Base-by-base conservation (phyloP, 768 basidiomycete genomes). In the Leucosporidium yakuticum region DNA sequence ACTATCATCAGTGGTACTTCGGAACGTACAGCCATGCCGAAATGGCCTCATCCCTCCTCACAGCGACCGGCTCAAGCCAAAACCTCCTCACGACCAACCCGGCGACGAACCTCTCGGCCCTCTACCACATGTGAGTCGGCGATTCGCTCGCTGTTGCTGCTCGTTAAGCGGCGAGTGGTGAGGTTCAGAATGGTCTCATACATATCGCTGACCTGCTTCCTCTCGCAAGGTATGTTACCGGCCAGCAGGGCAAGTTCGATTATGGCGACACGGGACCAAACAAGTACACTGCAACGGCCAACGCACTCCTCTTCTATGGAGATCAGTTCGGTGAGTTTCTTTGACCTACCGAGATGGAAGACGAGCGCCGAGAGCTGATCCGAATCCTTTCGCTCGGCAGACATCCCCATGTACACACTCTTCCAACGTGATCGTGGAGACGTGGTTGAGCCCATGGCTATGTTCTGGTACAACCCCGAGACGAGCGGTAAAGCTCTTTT, bases 261-360 rank as follows among this genome's bases (percentile, higher is more conserved):
- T 80, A 79, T 69, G 78, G 78, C 65, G 91, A 93, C 78, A 85
- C 87, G 77, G 91, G 91, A 68, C 88, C 95, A 48, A 95, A 95
- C 86, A 98, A 96, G 81, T 97, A 83, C 79, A 90, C 91, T 25
- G 83, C 93, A 20, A 98, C 93, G 34, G 94, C 95, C 68, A 98
- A 98, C 80, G 77, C 84, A 66, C 84, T 98, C 81, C 76, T 95
- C 65, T 84, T 91, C 73, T 94, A 90, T 77, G 88, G 84, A 5
- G 77, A 83, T 19, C 79, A 85, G 25, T 94, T 87, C 58, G 79
- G 68, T 72, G 25, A 31, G 67, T 61, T 6, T 11, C n/a, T 25
- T 27, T 15, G 0, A 5, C 27, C 15, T 19, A 11, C 19, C n/a
- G 8, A 19, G 14, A 1, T n/a, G 34, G 34, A 12, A 36, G 34